A percentile compares a stretch with the other conserved stretches of the same genome.
These are phyloP conservation scores for Massospora cicadina DNA, from an alignment of 371 early-diverging fungal genomes.

Conservation along the genomic window DNA sequence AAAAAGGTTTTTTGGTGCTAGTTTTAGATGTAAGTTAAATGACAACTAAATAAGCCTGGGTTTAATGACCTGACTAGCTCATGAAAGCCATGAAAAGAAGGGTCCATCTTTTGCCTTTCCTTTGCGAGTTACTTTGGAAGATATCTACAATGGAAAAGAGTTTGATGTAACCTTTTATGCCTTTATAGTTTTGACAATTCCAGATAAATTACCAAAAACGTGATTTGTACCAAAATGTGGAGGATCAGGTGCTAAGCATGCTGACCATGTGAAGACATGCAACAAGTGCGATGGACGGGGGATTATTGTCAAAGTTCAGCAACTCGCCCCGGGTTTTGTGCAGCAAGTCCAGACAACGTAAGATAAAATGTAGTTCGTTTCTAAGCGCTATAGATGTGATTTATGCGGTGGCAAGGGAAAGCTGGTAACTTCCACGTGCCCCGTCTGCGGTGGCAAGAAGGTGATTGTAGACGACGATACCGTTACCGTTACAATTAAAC, in stretches of 20 bases:
- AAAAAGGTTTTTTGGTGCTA: constrained; percentile 51
- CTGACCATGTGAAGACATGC: constrained; percentile 72
- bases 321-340: constrained; percentile 79
- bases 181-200: not conserved
- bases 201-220: constrained; percentile 76
- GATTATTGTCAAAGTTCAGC: constrained; percentile 56
- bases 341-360: constrained; percentile 81
- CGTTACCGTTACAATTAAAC: constrained; percentile 61
- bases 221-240: constrained; percentile 80
- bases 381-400: constrained; percentile 37
- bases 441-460: constrained; percentile 66
- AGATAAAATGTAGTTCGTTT: constrained; percentile 12
- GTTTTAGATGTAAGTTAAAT: constrained; percentile 16
- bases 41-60: constrained; percentile 5
- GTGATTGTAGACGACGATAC: constrained; percentile 67
- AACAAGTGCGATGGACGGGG: constrained; percentile 63
- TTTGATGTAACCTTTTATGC: constrained; percentile 33
- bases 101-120: constrained; percentile 63
- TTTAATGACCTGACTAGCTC: constrained; percentile 13
- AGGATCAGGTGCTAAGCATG: constrained; percentile 76
- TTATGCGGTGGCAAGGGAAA: constrained; percentile 84
- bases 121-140: constrained; percentile 68
- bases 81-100: constrained; percentile 33
- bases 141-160: constrained; percentile 65
- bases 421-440: constrained; percentile 51